Evolutionary conservation across 768 basidiomycete species (phyloP), one percentile per base, ranked within the genome.

Genomic region (Tremella fuciformis): DNA sequence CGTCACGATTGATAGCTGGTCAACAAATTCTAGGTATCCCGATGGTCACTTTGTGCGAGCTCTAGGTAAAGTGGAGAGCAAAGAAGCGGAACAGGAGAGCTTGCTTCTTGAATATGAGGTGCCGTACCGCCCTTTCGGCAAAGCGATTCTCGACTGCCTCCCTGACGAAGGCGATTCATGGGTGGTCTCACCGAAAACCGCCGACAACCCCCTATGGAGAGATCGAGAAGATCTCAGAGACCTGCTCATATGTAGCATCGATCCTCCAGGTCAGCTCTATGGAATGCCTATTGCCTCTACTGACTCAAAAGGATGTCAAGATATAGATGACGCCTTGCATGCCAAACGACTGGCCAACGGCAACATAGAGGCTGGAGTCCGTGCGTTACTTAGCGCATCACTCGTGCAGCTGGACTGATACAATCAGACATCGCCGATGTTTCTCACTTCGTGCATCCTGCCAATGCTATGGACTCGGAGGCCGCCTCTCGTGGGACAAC

Each of bases 301-400:
- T 34, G 29, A 34, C 29, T 34, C 11, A 11, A 34, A 13, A 93
- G 92, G 85, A 47, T 98, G 96, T 78, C 90, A 94, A 69, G 96
- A 99, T 78, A 99, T 99, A 16, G 96, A 99, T 69, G 96, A 99
- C 75, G 96, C 96, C 0, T 79, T 99, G 13, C 96, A 99, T 76
- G 96, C 94, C 13, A 82, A 87, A 42, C 81, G 77, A 25, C 79
- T 99, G 18, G 86, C 91, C 0, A 94, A 93, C 68, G 94, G 94
- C 1, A 91, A 93, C 76, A 88, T 97, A 58, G 91, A 99, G 74
- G 91, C 92, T 34, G 96, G 96, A 54, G 96, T 99, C 66, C 94
- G 94, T 98, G 70, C 82, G 93, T 88, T 4, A 1, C 3, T 9
- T 22, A 16, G 25, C 16, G n/a, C 13, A 25, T 49, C 18, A 19